phyloP scores from a whole-genome alignment of 257 asterid species.

The Handroanthus guayacan region DNA sequence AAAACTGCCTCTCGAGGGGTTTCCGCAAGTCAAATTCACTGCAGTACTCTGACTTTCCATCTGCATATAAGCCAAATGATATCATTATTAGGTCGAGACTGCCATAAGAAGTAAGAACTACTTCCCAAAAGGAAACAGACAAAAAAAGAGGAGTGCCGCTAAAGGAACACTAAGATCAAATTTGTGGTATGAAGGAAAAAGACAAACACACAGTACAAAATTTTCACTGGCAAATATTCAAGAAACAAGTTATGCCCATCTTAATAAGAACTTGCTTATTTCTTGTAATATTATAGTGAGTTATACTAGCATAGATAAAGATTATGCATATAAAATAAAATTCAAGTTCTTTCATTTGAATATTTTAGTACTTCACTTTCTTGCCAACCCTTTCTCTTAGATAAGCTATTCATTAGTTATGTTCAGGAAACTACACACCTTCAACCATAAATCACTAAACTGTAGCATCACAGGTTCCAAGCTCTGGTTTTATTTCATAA shows the following conservation, averaged over 20 bases:
- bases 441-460: not conserved
- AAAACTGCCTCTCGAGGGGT: conserved; percentile 85
- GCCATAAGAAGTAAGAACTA: too few relatives aligned
- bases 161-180: not conserved
- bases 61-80: conserved; percentile 49
- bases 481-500: not conserved
- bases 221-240: not conserved
- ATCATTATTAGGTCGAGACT: conserved; percentile 25
- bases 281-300: not conserved
- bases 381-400: conserved; percentile 19
- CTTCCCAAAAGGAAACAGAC: not conserved
- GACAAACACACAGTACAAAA: too few relatives aligned
- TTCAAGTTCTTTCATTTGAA: conserved; percentile 22
- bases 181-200: conserved; percentile 8
- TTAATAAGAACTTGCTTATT: not conserved
- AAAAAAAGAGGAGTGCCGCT: not conserved
- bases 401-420: conserved; percentile 2
- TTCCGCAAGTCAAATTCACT: conserved; percentile 87
- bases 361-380: not conserved
- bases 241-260: not conserved
- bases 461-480: not conserved
- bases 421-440: conserved; percentile 19
- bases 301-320: not conserved
- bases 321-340: conserved; percentile 13
- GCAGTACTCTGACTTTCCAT: conserved; percentile 82